Base-by-base conservation (phyloP, 495 filamentous ascomycete genomes). In the Xylona heveae region DNA sequence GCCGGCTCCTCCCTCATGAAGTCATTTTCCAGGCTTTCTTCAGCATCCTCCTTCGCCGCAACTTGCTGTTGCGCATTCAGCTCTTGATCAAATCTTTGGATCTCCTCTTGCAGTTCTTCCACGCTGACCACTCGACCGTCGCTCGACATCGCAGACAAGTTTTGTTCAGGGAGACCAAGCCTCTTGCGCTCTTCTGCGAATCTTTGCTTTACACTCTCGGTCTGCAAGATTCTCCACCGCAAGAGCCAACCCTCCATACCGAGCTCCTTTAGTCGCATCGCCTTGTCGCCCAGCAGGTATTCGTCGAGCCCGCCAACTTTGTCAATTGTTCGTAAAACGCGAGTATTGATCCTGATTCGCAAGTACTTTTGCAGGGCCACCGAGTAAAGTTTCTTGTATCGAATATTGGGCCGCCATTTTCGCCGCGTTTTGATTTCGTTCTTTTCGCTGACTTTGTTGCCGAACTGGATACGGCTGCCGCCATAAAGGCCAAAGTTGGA, bases 261-360 rank as follows among this genome's bases (percentile, higher is more conserved):
- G 34, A 97, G 55, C 42, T 90, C 78, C 58, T 70, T 78, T 27
- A 95, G 58, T 35, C 90, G 59, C 21, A 53, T 64, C 8, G 71
- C 50, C 48, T 74, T 79, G 44, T 66, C 62, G 26, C 77, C 77
- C 4, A 93, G 54, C 19, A 97, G 57, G 53, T 97, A 97, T 37
- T 78, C 71, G 53, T 97, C 88, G 38, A 97, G 55, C 14, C 88
- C 82, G 18, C 85, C 85, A 8, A 66, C 59, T 43, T 84, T 91
- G 46, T 80, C 66, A 41, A 97, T 78, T 25, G 83, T 94, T 49
- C 79, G 62, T 42, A 97, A 51, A 6, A 81, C 78, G 26, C 68
- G 59, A 33, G 77, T 62, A 2, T 76, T 83, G 30, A 95, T 59
- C 42, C 75, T 68, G 22, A 90, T 62, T 42, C 68, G 69, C 7